A percentile compares a stretch with the other conserved stretches of the same genome.
These are phyloP conservation scores for Raphanus sativus DNA, from an alignment of 345 rosid species.

Conservation along the genomic window DNA sequence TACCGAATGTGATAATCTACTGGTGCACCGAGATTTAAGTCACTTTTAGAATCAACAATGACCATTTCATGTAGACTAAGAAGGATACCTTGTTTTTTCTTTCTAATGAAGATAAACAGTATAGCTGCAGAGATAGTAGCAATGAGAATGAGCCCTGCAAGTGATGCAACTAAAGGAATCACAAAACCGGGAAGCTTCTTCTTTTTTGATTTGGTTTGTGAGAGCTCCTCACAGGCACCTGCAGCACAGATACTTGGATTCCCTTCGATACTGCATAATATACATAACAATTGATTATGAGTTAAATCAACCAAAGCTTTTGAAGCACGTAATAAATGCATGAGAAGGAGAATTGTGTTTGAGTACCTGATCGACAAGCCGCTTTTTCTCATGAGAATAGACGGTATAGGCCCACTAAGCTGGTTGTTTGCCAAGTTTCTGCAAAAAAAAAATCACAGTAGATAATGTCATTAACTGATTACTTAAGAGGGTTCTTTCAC, in stretches of 20 bases:
- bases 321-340: neutral
- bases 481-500: neutral
- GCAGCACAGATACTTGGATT: conserved; percentile 41
- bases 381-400: conserved; percentile 28
- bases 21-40: too few species aligned
- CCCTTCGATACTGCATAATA: conserved; percentile 31
- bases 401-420: conserved; percentile 46
- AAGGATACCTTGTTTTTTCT: conserved; percentile 19
- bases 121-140: conserved; percentile 3
- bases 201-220: conserved; percentile 4
- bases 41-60: too few species aligned
- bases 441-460: neutral
- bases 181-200: conserved; percentile 30
- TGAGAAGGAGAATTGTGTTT: neutral
- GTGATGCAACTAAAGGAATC: conserved; percentile 41
- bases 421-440: conserved; percentile 49
- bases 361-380: conserved; percentile 32
- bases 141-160: conserved; percentile 34
- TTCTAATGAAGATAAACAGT: conserved; percentile 23
- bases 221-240: conserved; percentile 26
- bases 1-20: too few species aligned
- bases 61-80: neutral
- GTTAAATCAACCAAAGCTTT: neutral
- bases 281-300: neutral
- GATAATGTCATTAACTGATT: neutral